Percentiles rank a stretch among this genome's conserved stretches.
Evolutionary conservation across 805 yeast genomes (phyloP).

Genomic region (Cyberlindnera subsufficiens): DNA sequence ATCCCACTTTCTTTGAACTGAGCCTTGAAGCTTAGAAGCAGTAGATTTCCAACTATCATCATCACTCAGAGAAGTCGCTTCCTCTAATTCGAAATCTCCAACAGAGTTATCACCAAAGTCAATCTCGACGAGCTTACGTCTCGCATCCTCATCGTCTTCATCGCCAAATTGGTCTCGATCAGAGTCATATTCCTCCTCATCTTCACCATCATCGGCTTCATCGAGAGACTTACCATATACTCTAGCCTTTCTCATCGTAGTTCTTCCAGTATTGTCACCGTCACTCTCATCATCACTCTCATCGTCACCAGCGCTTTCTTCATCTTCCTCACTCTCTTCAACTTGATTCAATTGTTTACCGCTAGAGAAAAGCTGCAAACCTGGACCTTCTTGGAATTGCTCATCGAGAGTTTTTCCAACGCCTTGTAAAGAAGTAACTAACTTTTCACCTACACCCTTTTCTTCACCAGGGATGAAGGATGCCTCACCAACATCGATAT

Average conservation of each 20-base stretch:
- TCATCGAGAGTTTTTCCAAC: constrained; percentile 56
- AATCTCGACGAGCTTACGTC: constrained; percentile 40
- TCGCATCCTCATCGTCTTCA: constrained; percentile 32
- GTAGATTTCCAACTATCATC: constrained; percentile 36
- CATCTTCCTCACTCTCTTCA: constrained; percentile 34
- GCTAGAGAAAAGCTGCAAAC: constrained; percentile 67
- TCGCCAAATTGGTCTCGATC: constrained; percentile 33
- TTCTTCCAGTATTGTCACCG: constrained; percentile 52
- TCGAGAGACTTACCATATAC: constrained; percentile 47
- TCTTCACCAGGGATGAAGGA: constrained; percentile 60
- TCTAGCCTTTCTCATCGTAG: constrained; percentile 53
- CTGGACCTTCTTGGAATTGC: constrained; percentile 56
- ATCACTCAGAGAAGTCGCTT: constrained; percentile 46
- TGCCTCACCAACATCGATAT: constrained; percentile 57
- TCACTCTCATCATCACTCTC: constrained; percentile 28
- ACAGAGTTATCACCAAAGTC: constrained; percentile 34
- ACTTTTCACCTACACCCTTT: constrained; percentile 78
- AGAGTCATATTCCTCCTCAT: constrained; percentile 37
- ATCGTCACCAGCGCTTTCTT: constrained; percentile 30
- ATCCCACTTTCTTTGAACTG: constrained; percentile 60
- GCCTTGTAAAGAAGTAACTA: constrained; percentile 77
- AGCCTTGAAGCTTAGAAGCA: constrained; percentile 59
- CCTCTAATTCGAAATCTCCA: constrained; percentile 35
- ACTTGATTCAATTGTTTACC: constrained; percentile 45
- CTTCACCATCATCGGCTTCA: constrained; percentile 37